Percentiles rank a stretch among this genome's conserved stretches.
Evolutionary conservation across 2,329 filamentous ascomycete species (phyloP).

Genomic region (Pseudocercospora pini-densiflorae): DNA sequence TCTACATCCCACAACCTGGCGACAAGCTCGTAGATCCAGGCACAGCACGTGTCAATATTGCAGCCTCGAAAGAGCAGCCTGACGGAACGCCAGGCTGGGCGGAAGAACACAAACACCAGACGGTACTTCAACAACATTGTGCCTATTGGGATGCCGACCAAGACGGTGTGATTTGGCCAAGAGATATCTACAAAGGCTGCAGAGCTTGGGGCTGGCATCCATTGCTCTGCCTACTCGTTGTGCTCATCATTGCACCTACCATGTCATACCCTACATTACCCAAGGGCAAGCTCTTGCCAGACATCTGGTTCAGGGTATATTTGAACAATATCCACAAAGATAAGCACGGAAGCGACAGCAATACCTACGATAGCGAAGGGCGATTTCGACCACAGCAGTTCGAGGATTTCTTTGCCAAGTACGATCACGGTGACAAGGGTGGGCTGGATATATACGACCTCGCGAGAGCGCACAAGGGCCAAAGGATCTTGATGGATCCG

Average conservation of each 20-base stretch:
- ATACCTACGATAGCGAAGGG: slow-evolving; percentile 52
- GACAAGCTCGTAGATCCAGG: slow-evolving; percentile 38
- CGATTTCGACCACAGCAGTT: slow-evolving; percentile 53
- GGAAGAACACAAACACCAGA: slow-evolving; percentile 45
- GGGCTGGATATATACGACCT: slow-evolving; percentile 48
- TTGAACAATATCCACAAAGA: slow-evolving; percentile 47
- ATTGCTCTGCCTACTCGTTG: slow-evolving; percentile 49
- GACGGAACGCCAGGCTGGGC: slow-evolving; percentile 48
- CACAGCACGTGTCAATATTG: slow-evolving; percentile 49
- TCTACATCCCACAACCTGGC: slow-evolving; percentile 30
- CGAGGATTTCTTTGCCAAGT: slow-evolving; percentile 56
- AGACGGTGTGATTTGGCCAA: slow-evolving; percentile 59
- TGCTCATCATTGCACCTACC: slow-evolving; percentile 54
- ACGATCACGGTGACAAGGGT: slow-evolving; percentile 45
- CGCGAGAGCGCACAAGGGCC: slow-evolving; percentile 45
- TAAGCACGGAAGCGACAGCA: slow-evolving; percentile 51
- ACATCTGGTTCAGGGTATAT: slow-evolving; percentile 50
- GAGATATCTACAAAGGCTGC: slow-evolving; percentile 56
- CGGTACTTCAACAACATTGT: slow-evolving; percentile 59
- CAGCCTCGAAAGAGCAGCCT: slow-evolving; percentile 45
- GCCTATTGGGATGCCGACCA: slow-evolving; percentile 58
- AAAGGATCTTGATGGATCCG: slow-evolving; percentile 49
- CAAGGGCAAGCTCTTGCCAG: slow-evolving; percentile 45
- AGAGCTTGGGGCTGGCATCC: slow-evolving; percentile 52
- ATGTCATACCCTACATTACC: slow-evolving; percentile 56